Conservation (phyloP, 331 rosid genomes). For the Malus hybrid region DNA sequence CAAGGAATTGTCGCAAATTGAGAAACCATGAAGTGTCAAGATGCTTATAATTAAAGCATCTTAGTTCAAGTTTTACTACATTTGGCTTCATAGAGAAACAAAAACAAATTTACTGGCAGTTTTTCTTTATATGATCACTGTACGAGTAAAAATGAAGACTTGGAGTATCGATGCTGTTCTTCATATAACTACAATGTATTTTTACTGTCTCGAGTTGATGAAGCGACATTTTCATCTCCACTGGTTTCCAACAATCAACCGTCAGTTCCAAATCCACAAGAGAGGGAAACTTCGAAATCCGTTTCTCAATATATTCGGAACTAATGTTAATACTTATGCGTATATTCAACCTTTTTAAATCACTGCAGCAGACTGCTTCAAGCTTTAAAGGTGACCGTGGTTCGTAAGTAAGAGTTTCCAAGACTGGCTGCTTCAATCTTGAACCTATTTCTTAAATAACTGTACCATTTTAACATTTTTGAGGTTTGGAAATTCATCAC, state of each 20-base stretch:
- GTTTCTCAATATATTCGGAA: not conserved
- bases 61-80: not conserved
- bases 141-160: not conserved
- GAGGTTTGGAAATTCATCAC: not conserved
- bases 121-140: not conserved
- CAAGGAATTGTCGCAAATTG: not conserved
- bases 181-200: not conserved
- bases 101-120: not conserved
- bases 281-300: not conserved
- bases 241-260: not conserved
- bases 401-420: not conserved
- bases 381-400: not conserved
- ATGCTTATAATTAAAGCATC: not conserved
- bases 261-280: not conserved
- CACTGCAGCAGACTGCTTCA: not conserved
- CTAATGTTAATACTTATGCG: not conserved
- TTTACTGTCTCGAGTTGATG: not conserved
- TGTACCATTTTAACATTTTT: not conserved
- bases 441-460: not conserved
- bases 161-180: not conserved
- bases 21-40: not conserved
- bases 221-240: not conserved
- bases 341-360: not conserved
- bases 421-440: not conserved
- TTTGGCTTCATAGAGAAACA: not conserved